These are phyloP conservation scores for Aristolochia fimbriata DNA, from an alignment of 164 flowering plant genomes.

Conservation along the genomic window DNA sequence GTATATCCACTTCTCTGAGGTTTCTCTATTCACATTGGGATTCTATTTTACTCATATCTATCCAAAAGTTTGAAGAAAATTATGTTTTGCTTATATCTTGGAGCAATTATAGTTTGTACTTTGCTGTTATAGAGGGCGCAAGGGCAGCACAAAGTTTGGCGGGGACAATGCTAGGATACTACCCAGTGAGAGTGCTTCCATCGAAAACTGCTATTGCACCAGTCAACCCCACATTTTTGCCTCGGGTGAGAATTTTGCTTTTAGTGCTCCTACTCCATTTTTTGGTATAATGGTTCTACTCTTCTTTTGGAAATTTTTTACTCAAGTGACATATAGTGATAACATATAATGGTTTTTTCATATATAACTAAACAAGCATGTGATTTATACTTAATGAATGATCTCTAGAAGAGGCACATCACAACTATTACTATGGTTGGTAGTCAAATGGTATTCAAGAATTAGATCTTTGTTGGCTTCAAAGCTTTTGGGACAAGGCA, in stretches of 20 bases:
- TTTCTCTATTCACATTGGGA: background rate
- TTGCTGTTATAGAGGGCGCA: constrained; percentile 51
- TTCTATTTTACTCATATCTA: background rate
- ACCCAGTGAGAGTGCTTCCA: constrained; percentile 71
- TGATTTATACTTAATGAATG: too few relatives aligned
- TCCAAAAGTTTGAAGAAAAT: background rate
- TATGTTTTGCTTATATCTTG: background rate
- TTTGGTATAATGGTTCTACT: background rate
- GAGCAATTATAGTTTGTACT: constrained; percentile 5
- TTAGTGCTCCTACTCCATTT: background rate
- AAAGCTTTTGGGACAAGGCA: too few relatives aligned
- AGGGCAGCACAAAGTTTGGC: constrained; percentile 53
- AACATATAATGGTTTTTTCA: too few relatives aligned
- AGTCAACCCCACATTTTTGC: constrained; percentile 74
- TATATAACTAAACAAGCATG: background rate
- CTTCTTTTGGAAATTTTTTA: too few relatives aligned
- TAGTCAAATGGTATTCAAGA: too few relatives aligned
- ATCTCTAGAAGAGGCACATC: too few relatives aligned
- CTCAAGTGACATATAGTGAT: too few relatives aligned
- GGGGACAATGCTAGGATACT: constrained; percentile 78
- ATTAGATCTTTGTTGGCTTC: too few relatives aligned
- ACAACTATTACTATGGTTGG: too few relatives aligned
- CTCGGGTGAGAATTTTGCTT: constrained; percentile 40
- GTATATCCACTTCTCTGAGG: constrained; percentile 18
- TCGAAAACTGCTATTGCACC: constrained; percentile 92